A percentile compares a stretch with the other conserved stretches of the same genome.
Conservation (phyloP, 306 rosid genomes). For the Begonia loranthoides region DNA sequence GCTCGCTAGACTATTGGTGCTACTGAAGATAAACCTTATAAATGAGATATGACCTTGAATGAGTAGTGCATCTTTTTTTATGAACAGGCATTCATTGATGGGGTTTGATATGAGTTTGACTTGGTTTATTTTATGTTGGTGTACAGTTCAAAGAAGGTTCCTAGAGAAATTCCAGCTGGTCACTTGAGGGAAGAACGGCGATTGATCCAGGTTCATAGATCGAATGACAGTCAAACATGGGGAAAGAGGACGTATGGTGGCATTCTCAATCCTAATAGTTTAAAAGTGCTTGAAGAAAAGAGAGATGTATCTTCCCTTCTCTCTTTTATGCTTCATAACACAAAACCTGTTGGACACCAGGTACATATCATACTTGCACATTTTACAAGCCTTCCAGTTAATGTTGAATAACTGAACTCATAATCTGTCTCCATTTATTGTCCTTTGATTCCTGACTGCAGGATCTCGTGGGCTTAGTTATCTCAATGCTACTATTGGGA, state of each 20-base stretch:
- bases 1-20: no score
- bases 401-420: no score
- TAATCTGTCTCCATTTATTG: no score
- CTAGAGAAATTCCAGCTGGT: slow-evolving; percentile 29
- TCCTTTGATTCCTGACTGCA: slow-evolving; percentile 20
- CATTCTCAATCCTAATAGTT: slow-evolving; percentile 46
- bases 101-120: no score
- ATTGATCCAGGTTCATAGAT: slow-evolving; percentile 27
- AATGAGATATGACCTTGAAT: no score
- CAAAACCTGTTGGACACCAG: slow-evolving; percentile 99
- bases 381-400: no score
- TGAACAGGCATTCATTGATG: no score
- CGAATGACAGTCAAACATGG: slow-evolving; percentile 31
- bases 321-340: slow-evolving; percentile 74
- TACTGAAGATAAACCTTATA: no score
- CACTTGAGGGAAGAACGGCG: slow-evolving; percentile 28
- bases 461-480: slow-evolving; percentile 98
- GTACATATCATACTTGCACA: slow-evolving; percentile 22
- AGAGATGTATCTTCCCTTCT: slow-evolving; percentile 76
- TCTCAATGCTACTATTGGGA: slow-evolving; percentile 93
- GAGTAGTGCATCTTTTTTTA: no score
- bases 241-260: slow-evolving; percentile 42
- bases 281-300: slow-evolving; percentile 74
- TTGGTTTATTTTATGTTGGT: slow-evolving; percentile 5
- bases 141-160: slow-evolving; percentile 25